Conservation (phyloP, 495 filamentous ascomycete species). For the Astrothelium macrocarpum region DNA sequence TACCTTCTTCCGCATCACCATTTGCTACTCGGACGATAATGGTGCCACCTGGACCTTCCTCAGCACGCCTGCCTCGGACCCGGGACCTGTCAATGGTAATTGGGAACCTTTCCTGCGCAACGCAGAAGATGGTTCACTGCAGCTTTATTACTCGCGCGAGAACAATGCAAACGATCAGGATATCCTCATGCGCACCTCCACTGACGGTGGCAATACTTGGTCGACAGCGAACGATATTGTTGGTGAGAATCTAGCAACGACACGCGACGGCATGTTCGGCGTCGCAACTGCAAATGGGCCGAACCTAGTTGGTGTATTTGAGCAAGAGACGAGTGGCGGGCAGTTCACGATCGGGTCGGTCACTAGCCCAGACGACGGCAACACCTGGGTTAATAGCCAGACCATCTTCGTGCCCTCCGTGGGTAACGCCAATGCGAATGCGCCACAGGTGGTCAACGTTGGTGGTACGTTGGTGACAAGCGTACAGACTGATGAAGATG, state of each 20-base stretch:
- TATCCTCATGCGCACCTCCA: slow-evolving; percentile 46
- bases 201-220: slow-evolving; percentile 48
- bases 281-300: slow-evolving; percentile 38
- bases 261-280: slow-evolving; percentile 54
- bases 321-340: slow-evolving; percentile 36
- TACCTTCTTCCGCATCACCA: slow-evolving; percentile 51
- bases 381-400: slow-evolving; percentile 44
- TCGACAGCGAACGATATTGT: slow-evolving; percentile 37
- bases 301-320: slow-evolving; percentile 49
- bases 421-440: slow-evolving; percentile 42
- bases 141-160: slow-evolving; percentile 51
- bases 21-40: slow-evolving; percentile 47
- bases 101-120: slow-evolving; percentile 56
- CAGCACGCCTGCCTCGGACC: slow-evolving; percentile 41
- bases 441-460: slow-evolving; percentile 49
- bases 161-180: slow-evolving; percentile 48
- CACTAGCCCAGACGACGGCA: slow-evolving; percentile 48
- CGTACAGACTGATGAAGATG: slow-evolving; percentile 56
- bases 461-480: slow-evolving; percentile 48
- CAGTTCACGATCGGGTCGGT: slow-evolving; percentile 47
- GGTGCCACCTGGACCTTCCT: slow-evolving; percentile 46
- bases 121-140: slow-evolving; percentile 37
- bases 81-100: slow-evolving; percentile 38
- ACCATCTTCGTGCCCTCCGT: slow-evolving; percentile 40
- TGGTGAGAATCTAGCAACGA: slow-evolving; percentile 32